Base-by-base conservation (phyloP, 2,329 filamentous ascomycete genomes). In the Seiridium cupressi region DNA sequence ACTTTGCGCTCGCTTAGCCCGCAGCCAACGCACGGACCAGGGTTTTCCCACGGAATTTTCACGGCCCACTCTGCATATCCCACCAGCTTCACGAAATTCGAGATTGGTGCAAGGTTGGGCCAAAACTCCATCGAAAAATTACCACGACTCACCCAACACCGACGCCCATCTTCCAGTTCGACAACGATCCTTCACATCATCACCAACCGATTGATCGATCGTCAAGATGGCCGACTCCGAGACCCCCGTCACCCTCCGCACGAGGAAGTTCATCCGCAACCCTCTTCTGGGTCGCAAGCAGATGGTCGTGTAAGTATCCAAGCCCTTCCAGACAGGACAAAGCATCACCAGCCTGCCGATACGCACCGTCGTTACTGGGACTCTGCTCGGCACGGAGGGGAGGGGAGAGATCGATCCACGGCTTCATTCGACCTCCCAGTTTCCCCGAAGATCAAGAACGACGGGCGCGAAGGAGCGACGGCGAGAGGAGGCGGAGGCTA, bases 191-290 rank as follows among this genome's bases (percentile, higher is more conserved):
- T 9, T 53, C 34, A 44, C 57, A 61, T 57, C 59, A 67, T 61
- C 58, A 69, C 61, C 62, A 51, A 53, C 42, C 26, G 31, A 51
- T 57, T 59, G 57, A 59, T 60, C 61, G 65, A 67, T 65, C 80
- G 76, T 76, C 84, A 96, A 82, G 81, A 97, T 97, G 94, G 91
- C 93, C 83, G 91, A 93, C 83, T 81, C 82, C 77, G 89, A 92
- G 79, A 81, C 82, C 74, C 83, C 89, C 49, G 49, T 53, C 49
- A 59, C 57, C 38, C 40, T 59, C 35, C 57, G 57, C 18, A 99
- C 95, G 83, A 94, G 95, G 91, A 98, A 98, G 88, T 99, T 99
- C 91, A 96, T 98, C 85, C 92, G 93, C 86, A 99, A 99, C 89
- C 92, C 95, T 81, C 92, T 99, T 78, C 90, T 99, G 79, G 92